These are phyloP conservation scores for Geotrichum bryndzae DNA, from an alignment of 1,139 yeast genomes.

Conservation along the genomic window DNA sequence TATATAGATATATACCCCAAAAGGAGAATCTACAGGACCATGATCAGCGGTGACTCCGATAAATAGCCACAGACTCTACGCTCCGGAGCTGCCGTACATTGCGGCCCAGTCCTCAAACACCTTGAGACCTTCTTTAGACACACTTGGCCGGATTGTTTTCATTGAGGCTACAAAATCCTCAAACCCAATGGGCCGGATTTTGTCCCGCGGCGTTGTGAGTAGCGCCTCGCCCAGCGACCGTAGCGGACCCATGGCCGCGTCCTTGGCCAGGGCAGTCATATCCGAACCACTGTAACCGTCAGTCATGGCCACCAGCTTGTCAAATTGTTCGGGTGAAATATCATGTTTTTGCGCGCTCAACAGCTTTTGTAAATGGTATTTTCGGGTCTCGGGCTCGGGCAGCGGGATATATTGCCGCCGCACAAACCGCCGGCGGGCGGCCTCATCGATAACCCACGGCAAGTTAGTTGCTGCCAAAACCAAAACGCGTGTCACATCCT, in stretches of 20 bases:
- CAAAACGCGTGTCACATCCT: conserved; percentile 67
- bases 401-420: conserved; percentile 90
- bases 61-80: conserved; percentile 25
- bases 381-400: conserved; percentile 81
- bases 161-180: conserved; percentile 74
- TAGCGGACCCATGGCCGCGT: conserved; percentile 97
- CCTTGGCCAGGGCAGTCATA: conserved; percentile 91
- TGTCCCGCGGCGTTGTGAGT: conserved; percentile 76
- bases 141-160: conserved; percentile 85
- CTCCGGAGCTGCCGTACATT: conserved; percentile 88
- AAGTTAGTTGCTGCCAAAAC: conserved; percentile 93
- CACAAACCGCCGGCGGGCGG: conserved; percentile 92
- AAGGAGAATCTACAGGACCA: too few relatives aligned
- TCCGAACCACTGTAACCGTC: conserved; percentile 91
- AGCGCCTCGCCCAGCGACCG: conserved; percentile 85
- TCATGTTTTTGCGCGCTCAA: conserved; percentile 60
- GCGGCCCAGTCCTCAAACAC: conserved; percentile 87
- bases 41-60: too few relatives aligned
- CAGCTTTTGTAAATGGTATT: conserved; percentile 63
- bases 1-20: conserved; percentile 25
- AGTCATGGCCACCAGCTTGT: conserved; percentile 62
- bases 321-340: conserved; percentile 32
- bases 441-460: conserved; percentile 98
- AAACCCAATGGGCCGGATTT: conserved; percentile 71
- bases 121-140: conserved; percentile 71